These are phyloP conservation scores for Bassia scoparia DNA, from an alignment of 148 eudicot genomes.

Conservation along the genomic window DNA sequence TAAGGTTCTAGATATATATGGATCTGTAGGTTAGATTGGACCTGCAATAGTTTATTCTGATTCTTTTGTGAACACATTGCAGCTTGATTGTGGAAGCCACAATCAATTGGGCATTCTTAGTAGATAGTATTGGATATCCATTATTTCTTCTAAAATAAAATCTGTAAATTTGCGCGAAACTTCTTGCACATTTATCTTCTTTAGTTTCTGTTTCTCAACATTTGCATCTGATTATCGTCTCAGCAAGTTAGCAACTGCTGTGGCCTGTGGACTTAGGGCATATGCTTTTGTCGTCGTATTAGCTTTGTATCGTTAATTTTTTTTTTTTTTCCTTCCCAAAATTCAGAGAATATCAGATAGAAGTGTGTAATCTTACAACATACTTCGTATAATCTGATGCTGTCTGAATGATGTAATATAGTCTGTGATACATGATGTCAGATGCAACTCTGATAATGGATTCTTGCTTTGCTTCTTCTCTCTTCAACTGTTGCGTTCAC, in stretches of 20 bases:
- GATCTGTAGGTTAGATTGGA: background rate
- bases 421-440: too few relatives aligned
- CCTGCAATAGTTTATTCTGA: background rate
- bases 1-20: background rate
- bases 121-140: background rate
- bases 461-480: background rate
- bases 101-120: background rate
- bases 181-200: background rate
- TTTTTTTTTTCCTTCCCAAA: too few relatives aligned
- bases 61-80: slow-evolving; percentile 13
- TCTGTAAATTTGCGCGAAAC: background rate
- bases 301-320: too few relatives aligned
- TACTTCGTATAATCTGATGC: too few relatives aligned
- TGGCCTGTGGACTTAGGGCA: too few relatives aligned
- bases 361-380: too few relatives aligned
- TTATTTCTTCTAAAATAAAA: background rate
- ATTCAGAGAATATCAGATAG: too few relatives aligned
- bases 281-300: background rate
- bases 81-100: background rate
- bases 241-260: background rate
- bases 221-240: background rate
- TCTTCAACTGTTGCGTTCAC: background rate
- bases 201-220: background rate
- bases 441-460: too few relatives aligned
- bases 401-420: too few relatives aligned